Conservation (phyloP, 495 filamentous ascomycete genomes). For the Darksidea phi region DNA sequence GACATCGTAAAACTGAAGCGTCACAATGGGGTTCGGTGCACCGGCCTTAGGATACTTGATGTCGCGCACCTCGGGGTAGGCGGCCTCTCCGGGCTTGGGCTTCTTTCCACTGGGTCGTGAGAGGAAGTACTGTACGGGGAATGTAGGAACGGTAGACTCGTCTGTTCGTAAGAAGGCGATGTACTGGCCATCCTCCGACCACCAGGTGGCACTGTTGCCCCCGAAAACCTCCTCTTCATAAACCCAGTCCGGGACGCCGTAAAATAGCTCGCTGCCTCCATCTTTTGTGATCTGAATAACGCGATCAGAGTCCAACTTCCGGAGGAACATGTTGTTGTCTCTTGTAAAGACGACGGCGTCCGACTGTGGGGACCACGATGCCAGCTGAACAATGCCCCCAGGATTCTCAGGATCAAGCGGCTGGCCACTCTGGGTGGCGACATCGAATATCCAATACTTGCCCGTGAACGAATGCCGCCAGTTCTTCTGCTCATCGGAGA, state of each 20-base stretch:
- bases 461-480: slow-evolving; percentile 89
- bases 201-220: slow-evolving; percentile 85
- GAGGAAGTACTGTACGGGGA: slow-evolving; percentile 90
- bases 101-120: slow-evolving; percentile 77
- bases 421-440: slow-evolving; percentile 73
- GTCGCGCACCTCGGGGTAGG: slow-evolving; percentile 82
- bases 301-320: slow-evolving; percentile 60
- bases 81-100: slow-evolving; percentile 72
- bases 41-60: slow-evolving; percentile 99
- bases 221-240: slow-evolving; percentile 95
- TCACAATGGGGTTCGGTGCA: slow-evolving; percentile 85
- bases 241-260: slow-evolving; percentile 98
- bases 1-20: slow-evolving; percentile 85
- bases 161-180: slow-evolving; percentile 91
- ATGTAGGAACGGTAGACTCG: slow-evolving; percentile 87
- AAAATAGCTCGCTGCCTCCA: slow-evolving; percentile 83
- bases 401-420: slow-evolving; percentile 70
- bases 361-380: slow-evolving; percentile 84
- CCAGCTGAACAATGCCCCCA: slow-evolving; percentile 73
- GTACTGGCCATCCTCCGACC: slow-evolving; percentile 82
- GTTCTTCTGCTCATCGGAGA: slow-evolving; percentile 67
- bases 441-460: slow-evolving; percentile 91
- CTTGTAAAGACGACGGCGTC: slow-evolving; percentile 82
- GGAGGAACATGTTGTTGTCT: slow-evolving; percentile 83
- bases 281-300: slow-evolving; percentile 79